Evolutionary conservation across 805 yeast genomes (phyloP), one percentile per base, ranked within the genome.

Genomic region (Candida chauliodis): DNA sequence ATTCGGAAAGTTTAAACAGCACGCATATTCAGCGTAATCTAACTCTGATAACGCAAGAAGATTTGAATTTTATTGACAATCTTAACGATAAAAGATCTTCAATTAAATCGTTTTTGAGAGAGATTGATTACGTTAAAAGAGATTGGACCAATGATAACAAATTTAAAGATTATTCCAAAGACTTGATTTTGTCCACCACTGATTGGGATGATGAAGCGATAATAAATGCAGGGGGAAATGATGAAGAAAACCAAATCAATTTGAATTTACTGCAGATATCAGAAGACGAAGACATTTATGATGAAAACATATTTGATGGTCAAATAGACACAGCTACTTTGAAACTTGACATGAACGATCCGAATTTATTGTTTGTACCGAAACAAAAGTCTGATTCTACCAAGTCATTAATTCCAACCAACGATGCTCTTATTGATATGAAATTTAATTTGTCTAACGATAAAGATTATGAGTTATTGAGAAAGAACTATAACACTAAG

Each of bases 381-480:
- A 71, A 72, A 17, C 50, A 52, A 38, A 19, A n/a, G 2, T 30
- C 35, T 14, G 36, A 37, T 5, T 33, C 30, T 24, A 30, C 43
- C 19, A 56, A 47, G 39, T 73, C 79, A 1, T 32, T 51, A 3
- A 60, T 76, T 5, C 84, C 90, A 2, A 58, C 71, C 2, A 73
- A 66, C 42, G 85, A 81, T 33, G 73, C 72, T 44, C 55, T 69
- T 20, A 50, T 87, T 15, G 71, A 74, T 25, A 57, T 71, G 42
- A 81, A 84, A 47, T 88, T 84, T 61, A 84, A 86, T 56, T 73
- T 91, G 27, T 89, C 97, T 6, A 93, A 93, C 60, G 99, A 93
- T 59, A 74, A 76, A 30, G 84, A 83, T 30, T 93, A 93, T 58
- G 95, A 87, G 41, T 63, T 83, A 37, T 68, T 93, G 48, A 84